Evolutionary conservation across 345 rosid genomes (phyloP), one percentile per base, ranked within the genome.

Genomic region (Geranium brycei): DNA sequence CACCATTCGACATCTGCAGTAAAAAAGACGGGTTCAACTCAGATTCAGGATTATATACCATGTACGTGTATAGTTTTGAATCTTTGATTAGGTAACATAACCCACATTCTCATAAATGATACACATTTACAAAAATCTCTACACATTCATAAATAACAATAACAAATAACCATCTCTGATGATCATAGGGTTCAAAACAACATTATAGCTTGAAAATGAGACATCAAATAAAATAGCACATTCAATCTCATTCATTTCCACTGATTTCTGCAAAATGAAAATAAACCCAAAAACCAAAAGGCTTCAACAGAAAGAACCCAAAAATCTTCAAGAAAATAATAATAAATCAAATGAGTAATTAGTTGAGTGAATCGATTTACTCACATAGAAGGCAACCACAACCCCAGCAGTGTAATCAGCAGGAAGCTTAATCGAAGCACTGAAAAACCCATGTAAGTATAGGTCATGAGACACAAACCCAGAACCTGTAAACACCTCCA

Each of bases 331-430:
- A 62, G 30, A 62, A 31, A 23, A 19, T 32, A 28, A 41, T 31
- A 31, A 13, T 18, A 7, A 64, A 23, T 23, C 28, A 23, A 23
- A 23, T 23, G 28, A 23, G 28, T 30, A 66, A 58, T 15, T 41
- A 66, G 69, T 51, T 23, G 23, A 30, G 28, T 28, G 2, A 0
- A 35, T 31, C 15, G 16, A 64, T 55, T 31, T 76, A 23, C 97
- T 85, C 73, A 93, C 99, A 76, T 93, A 93, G 73, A 93, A 93
- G 19, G 99, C 99, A 68, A 93, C 92, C 73, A 93, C 97, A 70
- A 93, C 95, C 19, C 99, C 99, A 66, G 97, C 99, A 57, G 97
- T 88, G 68, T 93, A 93, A 81, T 93, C 99, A 40, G 92, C 76
- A 76, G 99, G 99, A 74, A 93, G 68, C 79, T 88, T 93, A 31